Conservation (phyloP, 1,284 basidiomycete genomes). For the Ceratobasidium sp. region DNA sequence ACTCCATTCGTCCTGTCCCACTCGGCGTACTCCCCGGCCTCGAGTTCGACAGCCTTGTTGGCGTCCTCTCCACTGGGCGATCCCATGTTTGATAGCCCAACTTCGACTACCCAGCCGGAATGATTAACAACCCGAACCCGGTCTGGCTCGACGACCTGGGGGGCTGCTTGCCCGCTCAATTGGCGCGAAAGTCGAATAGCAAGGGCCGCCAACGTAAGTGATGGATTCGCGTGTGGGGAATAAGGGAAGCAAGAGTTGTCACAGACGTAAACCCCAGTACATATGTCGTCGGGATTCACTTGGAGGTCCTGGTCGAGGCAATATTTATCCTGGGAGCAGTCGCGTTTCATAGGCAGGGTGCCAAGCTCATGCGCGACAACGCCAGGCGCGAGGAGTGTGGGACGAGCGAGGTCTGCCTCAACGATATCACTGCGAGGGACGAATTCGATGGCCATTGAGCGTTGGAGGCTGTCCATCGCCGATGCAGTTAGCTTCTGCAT, state of each 20-base stretch:
- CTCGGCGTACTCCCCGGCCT: background rate
- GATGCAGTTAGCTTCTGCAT: conserved; percentile 30
- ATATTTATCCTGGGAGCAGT: background rate
- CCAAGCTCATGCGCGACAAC: conserved; percentile 46
- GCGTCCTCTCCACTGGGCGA: background rate
- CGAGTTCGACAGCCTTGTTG: background rate
- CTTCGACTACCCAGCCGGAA: conserved; percentile 19
- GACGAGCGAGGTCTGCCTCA: background rate
- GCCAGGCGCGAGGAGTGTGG: conserved; percentile 35
- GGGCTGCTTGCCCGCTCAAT: background rate
- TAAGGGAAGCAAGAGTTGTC: conserved; percentile 49
- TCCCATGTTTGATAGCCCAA: conserved; percentile 25
- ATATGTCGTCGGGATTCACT: conserved; percentile 16
- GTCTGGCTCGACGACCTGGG: background rate
- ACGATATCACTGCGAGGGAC: conserved; percentile 1
- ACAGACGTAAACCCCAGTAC: conserved; percentile 48
- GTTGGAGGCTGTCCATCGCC: conserved; percentile 17
- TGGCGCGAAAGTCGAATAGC: conserved; percentile 47
- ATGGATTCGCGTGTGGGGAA: conserved; percentile 50
- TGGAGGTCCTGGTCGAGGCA: conserved; percentile 40
- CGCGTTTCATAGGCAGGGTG: conserved; percentile 19
- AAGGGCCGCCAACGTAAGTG: conserved; percentile 49
- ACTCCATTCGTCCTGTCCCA: conserved; percentile 21
- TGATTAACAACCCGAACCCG: conserved; percentile 39
- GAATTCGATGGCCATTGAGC: conserved; percentile 15